Evolutionary conservation across 495 filamentous ascomycete species (phyloP), one percentile per base, ranked within the genome.

Genomic region (Talaromyces wortmannii): DNA sequence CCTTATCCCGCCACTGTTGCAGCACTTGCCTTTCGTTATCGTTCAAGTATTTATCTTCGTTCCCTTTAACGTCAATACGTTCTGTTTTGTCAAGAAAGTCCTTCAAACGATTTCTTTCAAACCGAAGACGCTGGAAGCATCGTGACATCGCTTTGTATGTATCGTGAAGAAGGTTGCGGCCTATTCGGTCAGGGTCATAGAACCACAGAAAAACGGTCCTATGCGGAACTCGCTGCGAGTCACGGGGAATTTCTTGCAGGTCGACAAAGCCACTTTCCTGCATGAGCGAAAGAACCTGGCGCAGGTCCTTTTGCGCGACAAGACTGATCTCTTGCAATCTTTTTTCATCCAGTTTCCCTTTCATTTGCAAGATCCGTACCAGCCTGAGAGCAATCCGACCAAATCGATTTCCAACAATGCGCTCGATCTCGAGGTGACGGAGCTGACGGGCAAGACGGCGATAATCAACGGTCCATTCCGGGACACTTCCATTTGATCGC

Each of bases 311-410:
- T 62, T 90, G 87, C 23, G 82, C 83, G 58, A 95, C 80, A 54
- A 97, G 77, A 53, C 83, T 85, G 54, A 89, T 75, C 36, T 83
- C 82, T 31, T 85, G 80, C 7, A 96, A 71, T 42, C 84, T 83
- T 63, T 94, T 95, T 66, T 99, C 94, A 57, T 96, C 92, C 13
- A 97, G 74, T 67, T 92, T 95, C 18, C 94, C 95, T 61, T 91
- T 89, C 49, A 84, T 83, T 44, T 86, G 81, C 13, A 97, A 81
- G 42, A 97, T 88, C 29, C 88, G 86, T 46, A 89, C 75, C 5
- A 97, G 77, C 5, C 92, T 88, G 4, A 87, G 75, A 4, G 89
- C 91, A 48, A 84, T 75, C 15, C 80, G 76, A n/a, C 88, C 91
- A 52, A 87, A 91, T 6, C 83, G 80, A 12, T 88, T 79, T 47